Conservation (phyloP, 257 asterid species). For the Avicennia marina region DNA sequence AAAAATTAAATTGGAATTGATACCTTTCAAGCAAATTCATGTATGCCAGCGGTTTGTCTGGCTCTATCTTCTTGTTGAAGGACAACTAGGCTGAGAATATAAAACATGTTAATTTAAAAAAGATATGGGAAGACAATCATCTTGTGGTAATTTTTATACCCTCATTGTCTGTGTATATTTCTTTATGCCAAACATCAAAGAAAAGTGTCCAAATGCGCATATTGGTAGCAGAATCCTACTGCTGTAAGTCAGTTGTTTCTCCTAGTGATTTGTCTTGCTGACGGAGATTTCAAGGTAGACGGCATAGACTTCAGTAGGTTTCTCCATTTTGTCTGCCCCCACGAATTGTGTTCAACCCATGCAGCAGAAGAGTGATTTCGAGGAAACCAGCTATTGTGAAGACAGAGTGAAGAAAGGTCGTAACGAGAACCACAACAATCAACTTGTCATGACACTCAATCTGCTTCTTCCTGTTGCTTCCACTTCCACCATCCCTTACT, state of each 20-base stretch:
- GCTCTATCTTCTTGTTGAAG: background rate
- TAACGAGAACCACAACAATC: no score
- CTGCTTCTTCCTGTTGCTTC: no score
- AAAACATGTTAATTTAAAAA: background rate
- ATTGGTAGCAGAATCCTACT: background rate
- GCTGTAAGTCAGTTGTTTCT: background rate
- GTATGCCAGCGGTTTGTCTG: conserved; percentile 1
- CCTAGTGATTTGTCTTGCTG: background rate
- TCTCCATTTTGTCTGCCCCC: background rate
- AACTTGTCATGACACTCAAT: no score
- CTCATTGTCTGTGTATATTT: conserved; percentile 6
- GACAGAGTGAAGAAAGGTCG: no score
- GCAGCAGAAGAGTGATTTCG: background rate
- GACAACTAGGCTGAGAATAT: conserved; percentile 9
- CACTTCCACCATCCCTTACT: no score
- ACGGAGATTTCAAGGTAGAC: background rate
- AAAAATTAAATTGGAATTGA: no score
- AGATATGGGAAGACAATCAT: background rate
- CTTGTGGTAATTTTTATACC: conserved; percentile 1
- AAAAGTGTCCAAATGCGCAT: background rate
- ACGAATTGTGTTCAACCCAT: background rate
- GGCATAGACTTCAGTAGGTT: background rate
- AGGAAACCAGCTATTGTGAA: no score
- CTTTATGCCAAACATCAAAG: background rate
- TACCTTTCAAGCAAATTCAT: background rate